These are phyloP conservation scores for Aspergillus spinulosporus DNA, from an alignment of 2,329 filamentous ascomycete genomes.

Conservation along the genomic window DNA sequence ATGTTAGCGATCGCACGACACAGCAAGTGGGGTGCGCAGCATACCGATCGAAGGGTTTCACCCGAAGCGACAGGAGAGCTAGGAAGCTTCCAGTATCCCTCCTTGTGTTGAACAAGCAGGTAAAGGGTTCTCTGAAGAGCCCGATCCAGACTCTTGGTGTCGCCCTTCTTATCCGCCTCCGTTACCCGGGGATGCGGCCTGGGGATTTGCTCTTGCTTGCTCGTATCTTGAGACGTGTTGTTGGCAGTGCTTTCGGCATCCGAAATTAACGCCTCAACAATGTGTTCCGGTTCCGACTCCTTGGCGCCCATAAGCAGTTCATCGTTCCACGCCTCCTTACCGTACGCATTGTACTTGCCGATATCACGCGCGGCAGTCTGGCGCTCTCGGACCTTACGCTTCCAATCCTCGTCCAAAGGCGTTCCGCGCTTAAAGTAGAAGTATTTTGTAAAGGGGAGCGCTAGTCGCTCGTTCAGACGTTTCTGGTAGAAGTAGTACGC, in stretches of 20 bases:
- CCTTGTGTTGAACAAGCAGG: conserved; percentile 71
- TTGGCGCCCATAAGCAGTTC: conserved; percentile 76
- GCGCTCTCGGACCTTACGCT: conserved; percentile 76
- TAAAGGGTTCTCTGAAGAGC: conserved; percentile 81
- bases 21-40: conserved; percentile 34
- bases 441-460: conserved; percentile 80
- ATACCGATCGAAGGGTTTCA: conserved; percentile 81
- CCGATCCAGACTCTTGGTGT: conserved; percentile 76
- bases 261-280: conserved; percentile 68
- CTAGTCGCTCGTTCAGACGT: conserved; percentile 88
- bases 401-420: conserved; percentile 82
- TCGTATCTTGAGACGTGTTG: conserved; percentile 41
- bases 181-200: conserved; percentile 69
- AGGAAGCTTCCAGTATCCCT: conserved; percentile 80
- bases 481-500: conserved; percentile 97
- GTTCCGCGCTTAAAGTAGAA: conserved; percentile 96
- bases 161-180: conserved; percentile 74
- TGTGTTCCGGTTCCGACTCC: conserved; percentile 62
- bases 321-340: conserved; percentile 82
- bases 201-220: conserved; percentile 66
- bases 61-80: conserved; percentile 65
- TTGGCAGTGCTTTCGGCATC: conserved; percentile 64
- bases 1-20: conserved; percentile 2
- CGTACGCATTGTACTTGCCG: conserved; percentile 76
- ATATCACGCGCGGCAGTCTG: conserved; percentile 79